These are phyloP conservation scores for Nemania sp. DNA, from an alignment of 2,329 filamentous ascomycete genomes.

Conservation along the genomic window DNA sequence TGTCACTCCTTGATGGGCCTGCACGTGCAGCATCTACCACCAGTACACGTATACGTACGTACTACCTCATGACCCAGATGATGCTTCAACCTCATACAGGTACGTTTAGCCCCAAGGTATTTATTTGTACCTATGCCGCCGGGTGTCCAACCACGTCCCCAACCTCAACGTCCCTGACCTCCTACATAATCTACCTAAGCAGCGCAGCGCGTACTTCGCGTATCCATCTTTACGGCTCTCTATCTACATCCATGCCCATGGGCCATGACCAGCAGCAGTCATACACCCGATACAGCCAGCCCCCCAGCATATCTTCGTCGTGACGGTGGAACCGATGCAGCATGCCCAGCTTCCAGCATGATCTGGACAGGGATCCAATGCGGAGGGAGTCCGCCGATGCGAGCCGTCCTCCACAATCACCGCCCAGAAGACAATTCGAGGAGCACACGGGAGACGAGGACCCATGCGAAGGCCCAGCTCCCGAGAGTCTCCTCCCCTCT, in stretches of 20 bases:
- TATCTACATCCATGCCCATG: constrained; percentile 5
- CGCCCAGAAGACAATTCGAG: constrained; percentile 53
- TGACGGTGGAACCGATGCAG: constrained; percentile 25
- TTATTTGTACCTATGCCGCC: too few relatives aligned
- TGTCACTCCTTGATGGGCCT: too few relatives aligned
- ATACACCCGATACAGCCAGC: constrained; percentile 1
- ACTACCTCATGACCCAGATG: too few relatives aligned
- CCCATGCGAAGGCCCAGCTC: constrained; percentile 63
- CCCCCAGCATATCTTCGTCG: neutral
- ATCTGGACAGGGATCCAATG: constrained; percentile 43
- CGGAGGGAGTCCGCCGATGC: constrained; percentile 40
- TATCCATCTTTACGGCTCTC: too few relatives aligned
- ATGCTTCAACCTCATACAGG: too few relatives aligned
- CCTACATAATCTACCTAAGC: neutral
- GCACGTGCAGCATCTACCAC: too few relatives aligned
- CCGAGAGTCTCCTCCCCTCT: constrained; percentile 47
- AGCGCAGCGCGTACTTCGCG: too few relatives aligned
- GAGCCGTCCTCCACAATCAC: constrained; percentile 21
- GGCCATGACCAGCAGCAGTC: too few relatives aligned
- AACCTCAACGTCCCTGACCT: neutral
- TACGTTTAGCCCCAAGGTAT: too few relatives aligned
- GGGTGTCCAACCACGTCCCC: neutral
- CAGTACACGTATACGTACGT: too few relatives aligned
- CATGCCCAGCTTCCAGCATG: constrained; percentile 65
- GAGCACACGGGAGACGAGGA: constrained; percentile 65